Evolutionary conservation across 495 filamentous ascomycete species (phyloP), one percentile per base, ranked within the genome.

Genomic region (Penicillium desertorum): DNA sequence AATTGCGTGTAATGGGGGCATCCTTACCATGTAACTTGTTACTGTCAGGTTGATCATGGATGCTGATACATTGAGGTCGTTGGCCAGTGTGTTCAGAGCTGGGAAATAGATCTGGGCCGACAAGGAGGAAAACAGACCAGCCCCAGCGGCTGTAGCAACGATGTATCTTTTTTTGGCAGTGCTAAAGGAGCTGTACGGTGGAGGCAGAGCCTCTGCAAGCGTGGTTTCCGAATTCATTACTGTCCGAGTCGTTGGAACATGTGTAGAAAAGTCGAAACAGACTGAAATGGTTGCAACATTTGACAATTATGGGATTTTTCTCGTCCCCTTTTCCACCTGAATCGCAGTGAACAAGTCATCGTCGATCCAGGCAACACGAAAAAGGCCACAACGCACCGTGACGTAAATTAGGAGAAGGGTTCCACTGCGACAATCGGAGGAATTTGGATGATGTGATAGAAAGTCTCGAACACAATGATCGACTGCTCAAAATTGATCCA

Each of bases 71-170:
- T 64, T 51, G 12, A 74, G 55, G 22, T 70, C 65, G 6, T 49
- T 47, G n/a, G 66, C 44, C 9, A 79, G 55, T n/a, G 60, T 53
- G 23, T 66, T 62, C 22, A 79, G 29, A 3, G 68, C 64, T n/a
- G 76, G 76, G 41, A 70, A 76, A 54, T 78, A 78, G 29, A 77
- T 76, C 20, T 64, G 70, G 17, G 67, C 62, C 1, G 73, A 70
- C n/a, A 78, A 44, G 1, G 72, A 62, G 0, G 75, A 77, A 56
- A 73, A 70, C 37, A 64, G 51, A 14, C 49, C 66, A 32, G 53
- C 62, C 25, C 57, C 57, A 36, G 57, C 57, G 9, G 57, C 57
- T 30, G 57, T 59, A 32, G 52, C 45, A 14, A 59, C 50, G n/a
- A 59, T 59, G 57, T 59, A 59, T 49, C 54, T 48, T 51, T 57